Conservation (phyloP, 225 moss, liverwort and hornwort species). For the Pseudoscleropodium purum region DNA sequence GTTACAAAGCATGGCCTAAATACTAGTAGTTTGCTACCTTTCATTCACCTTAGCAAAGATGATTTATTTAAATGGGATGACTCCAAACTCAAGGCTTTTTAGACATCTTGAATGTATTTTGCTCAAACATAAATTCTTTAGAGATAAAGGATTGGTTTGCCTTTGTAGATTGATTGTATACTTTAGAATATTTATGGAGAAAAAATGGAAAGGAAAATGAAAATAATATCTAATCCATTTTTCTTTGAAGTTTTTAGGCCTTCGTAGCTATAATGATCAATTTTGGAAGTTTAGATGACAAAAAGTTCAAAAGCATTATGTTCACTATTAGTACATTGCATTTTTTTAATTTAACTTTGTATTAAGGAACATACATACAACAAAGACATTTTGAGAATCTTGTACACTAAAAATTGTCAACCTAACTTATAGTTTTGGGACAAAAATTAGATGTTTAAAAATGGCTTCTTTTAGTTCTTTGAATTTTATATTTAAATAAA, state of each 20-base stretch:
- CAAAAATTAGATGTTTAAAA: background rate
- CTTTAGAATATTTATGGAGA: accelerated
- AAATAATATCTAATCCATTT: background rate
- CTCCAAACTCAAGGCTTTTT: background rate
- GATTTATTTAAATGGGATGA: background rate
- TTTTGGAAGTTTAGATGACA: accelerated
- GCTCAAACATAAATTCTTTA: background rate
- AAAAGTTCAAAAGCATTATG: background rate
- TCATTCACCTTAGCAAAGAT: background rate
- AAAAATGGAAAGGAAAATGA: background rate
- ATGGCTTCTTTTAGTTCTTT: background rate
- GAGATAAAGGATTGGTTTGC: background rate
- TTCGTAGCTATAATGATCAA: too few relatives aligned
- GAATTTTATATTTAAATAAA: background rate
- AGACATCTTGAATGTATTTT: background rate
- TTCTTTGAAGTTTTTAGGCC: background rate
- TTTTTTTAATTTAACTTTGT: background rate
- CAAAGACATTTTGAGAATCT: accelerated
- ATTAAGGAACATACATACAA: background rate
- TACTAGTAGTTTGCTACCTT: background rate
- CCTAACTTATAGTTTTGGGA: background rate
- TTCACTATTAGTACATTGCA: background rate
- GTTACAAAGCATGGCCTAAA: accelerated
- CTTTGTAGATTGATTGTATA: background rate
- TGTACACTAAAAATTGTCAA: background rate